These are phyloP conservation scores for Nadsonia fulvescens DNA, from an alignment of 805 yeast species.

Conservation along the genomic window DNA sequence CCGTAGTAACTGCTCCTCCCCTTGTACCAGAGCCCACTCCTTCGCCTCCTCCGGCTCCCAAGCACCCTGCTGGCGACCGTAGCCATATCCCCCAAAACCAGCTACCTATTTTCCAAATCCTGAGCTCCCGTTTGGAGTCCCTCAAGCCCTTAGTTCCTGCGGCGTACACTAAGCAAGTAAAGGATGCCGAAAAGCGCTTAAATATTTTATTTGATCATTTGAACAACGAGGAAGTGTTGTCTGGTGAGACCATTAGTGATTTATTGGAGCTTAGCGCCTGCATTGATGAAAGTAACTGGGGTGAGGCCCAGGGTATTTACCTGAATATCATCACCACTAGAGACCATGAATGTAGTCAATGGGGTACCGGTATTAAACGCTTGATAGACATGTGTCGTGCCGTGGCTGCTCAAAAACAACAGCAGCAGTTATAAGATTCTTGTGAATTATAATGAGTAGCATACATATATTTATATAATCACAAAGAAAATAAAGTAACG, in stretches of 20 bases:
- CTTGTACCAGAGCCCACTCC: slow-evolving; percentile 11
- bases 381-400: slow-evolving; percentile 47
- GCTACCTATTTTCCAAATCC: slow-evolving; percentile 36
- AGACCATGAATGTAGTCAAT: slow-evolving; percentile 64
- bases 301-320: slow-evolving; percentile 32
- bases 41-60: slow-evolving; percentile 15
- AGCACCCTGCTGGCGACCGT: slow-evolving; percentile 47
- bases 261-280: slow-evolving; percentile 34
- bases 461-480: too few species aligned
- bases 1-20: slow-evolving; percentile 12
- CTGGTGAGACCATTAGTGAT: slow-evolving; percentile 34
- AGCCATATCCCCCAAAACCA: slow-evolving; percentile 44
- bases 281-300: slow-evolving; percentile 35
- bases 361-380: slow-evolving; percentile 87
- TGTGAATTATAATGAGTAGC: too few species aligned
- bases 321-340: slow-evolving; percentile 44
- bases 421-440: too few species aligned
- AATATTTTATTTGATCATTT: slow-evolving; percentile 60
- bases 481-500: too few species aligned
- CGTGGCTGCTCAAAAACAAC: too few species aligned
- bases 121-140: slow-evolving; percentile 36
- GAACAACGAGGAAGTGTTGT: slow-evolving; percentile 50
- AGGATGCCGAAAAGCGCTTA: slow-evolving; percentile 70
- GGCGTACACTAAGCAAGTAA: slow-evolving; percentile 50
- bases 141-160: slow-evolving; percentile 63